Conservation (phyloP, 2,329 filamentous ascomycete species). For the Colletotrichum zoysiae region DNA sequence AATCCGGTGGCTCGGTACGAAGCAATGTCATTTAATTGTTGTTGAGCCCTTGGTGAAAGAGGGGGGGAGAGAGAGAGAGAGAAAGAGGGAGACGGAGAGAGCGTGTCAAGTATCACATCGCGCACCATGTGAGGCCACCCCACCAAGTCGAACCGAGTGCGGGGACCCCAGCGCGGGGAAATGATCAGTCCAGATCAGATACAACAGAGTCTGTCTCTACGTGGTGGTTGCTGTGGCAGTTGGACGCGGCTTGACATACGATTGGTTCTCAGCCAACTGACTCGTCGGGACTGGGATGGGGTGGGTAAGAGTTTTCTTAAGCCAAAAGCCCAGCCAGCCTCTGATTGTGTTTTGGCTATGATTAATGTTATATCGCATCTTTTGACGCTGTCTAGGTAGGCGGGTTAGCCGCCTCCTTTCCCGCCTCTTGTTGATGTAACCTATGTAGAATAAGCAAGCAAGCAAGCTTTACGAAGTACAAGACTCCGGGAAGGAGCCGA, state of each 20-base stretch:
- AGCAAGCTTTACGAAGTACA: constrained; percentile 18
- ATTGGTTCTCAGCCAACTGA: constrained; percentile 12
- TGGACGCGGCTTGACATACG: constrained; percentile 19
- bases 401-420: neutral
- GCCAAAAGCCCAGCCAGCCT: neutral
- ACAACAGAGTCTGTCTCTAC: neutral
- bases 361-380: constrained; percentile 1
- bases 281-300: constrained; percentile 28
- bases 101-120: constrained; percentile 30
- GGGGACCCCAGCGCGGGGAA: constrained; percentile 40
- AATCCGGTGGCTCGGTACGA: neutral
- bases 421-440: neutral
- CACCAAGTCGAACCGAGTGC: constrained; percentile 19
- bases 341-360: neutral
- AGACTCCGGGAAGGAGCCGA: constrained; percentile 11
- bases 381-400: neutral
- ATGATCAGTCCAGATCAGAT: constrained; percentile 8
- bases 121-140: constrained; percentile 19
- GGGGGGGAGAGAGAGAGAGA: neutral
- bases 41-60: constrained; percentile 22
- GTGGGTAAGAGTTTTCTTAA: neutral
- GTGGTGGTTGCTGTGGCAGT: constrained; percentile 21
- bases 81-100: neutral
- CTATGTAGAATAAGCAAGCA: constrained; percentile 1
- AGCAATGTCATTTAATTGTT: constrained; percentile 35